Evolutionary conservation across 2,329 filamentous ascomycete genomes (phyloP).

Genomic region (Trichoderma sp.): DNA sequence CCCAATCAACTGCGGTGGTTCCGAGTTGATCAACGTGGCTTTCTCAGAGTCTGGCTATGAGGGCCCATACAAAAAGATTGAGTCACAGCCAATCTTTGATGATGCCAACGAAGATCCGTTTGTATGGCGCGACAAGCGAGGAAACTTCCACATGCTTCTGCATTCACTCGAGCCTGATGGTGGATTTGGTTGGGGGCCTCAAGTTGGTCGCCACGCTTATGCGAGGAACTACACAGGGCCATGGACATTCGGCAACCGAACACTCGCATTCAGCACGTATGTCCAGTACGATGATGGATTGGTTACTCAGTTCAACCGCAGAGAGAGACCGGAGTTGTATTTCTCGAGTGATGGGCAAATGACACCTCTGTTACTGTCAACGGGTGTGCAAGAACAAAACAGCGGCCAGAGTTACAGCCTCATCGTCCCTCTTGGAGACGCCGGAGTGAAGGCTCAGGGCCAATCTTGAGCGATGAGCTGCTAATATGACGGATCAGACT

Average conservation of each 20-base stretch:
- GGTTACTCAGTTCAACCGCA: constrained; percentile 35
- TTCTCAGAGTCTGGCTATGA: constrained; percentile 20
- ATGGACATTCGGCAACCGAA: constrained; percentile 33
- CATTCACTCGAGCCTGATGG: constrained; percentile 35
- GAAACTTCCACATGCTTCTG: constrained; percentile 36
- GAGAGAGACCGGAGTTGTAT: constrained; percentile 51
- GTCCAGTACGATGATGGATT: constrained; percentile 44
- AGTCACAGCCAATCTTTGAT: constrained; percentile 25
- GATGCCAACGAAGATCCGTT: constrained; percentile 35
- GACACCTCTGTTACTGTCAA: constrained; percentile 49
- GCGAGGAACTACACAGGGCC: constrained; percentile 31
- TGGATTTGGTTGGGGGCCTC: constrained; percentile 30
- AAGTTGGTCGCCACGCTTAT: constrained; percentile 35
- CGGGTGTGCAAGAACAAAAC: constrained; percentile 47
- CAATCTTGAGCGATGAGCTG: background rate
- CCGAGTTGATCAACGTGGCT: constrained; percentile 27
- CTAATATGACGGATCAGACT: background rate
- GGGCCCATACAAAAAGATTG: constrained; percentile 26
- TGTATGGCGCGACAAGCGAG: constrained; percentile 37
- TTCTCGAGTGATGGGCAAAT: constrained; percentile 49
- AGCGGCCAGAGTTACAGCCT: constrained; percentile 29
- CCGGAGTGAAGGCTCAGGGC: constrained; percentile 23
- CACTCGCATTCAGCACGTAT: constrained; percentile 33
- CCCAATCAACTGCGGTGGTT: constrained; percentile 23
- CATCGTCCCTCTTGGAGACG: constrained; percentile 30